Evolutionary conservation across 164 flowering plant genomes (phyloP).

Genomic region (Annona cherimola): DNA sequence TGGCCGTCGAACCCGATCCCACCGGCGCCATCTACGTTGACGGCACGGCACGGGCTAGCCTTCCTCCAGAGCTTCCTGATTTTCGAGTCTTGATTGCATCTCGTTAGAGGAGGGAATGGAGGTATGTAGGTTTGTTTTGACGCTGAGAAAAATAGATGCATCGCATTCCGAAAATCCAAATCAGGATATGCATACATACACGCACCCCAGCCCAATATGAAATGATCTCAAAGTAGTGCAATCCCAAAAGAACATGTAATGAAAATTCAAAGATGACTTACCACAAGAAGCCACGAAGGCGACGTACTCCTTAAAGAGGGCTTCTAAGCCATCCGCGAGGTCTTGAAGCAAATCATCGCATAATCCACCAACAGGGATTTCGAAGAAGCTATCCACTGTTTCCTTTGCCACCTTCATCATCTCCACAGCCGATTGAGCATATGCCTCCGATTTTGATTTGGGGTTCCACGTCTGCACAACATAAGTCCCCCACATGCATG

Average conservation of each 20-base stretch:
- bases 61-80: conserved; percentile 53
- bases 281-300: conserved; percentile 80
- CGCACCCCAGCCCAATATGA: no score
- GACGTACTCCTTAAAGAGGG: conserved; percentile 56
- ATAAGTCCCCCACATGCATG: not conserved
- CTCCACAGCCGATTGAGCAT: conserved; percentile 78
- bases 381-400: conserved; percentile 64
- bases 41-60: conserved; percentile 54
- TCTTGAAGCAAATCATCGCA: conserved; percentile 57
- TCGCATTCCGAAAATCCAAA: not conserved
- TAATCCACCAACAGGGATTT: conserved; percentile 33
- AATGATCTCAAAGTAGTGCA: not conserved
- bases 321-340: conserved; percentile 63
- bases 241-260: not conserved
- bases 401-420: conserved; percentile 55
- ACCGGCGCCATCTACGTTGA: conserved; percentile 18
- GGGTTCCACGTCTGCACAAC: conserved; percentile 85
- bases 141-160: conserved; percentile 24
- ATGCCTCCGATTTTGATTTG: conserved; percentile 83
- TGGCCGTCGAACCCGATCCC: conserved; percentile 30
- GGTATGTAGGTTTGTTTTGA: conserved; percentile 81
- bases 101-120: conserved; percentile 72
- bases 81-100: conserved; percentile 75
- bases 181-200: not conserved
- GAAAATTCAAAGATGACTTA: conserved; percentile 20